Conservation (phyloP, 2,329 filamentous ascomycete species). For the Monascus ruber region DNA sequence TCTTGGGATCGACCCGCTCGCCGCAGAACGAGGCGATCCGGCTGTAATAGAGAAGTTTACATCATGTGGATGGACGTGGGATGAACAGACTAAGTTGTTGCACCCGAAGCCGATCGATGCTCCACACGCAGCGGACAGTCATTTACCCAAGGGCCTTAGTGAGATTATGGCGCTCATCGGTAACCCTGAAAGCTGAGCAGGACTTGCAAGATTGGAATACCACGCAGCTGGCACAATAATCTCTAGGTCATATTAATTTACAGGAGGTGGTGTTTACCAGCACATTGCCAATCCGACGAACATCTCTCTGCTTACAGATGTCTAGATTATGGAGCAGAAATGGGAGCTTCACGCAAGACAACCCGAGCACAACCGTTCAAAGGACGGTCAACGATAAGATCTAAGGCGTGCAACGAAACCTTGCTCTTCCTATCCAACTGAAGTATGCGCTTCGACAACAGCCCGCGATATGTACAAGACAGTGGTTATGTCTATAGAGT, state of each 20-base stretch:
- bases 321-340: neutral
- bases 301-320: neutral
- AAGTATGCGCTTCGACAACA: conserved; percentile 29
- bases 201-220: no score
- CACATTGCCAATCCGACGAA: neutral
- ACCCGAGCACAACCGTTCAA: conserved; percentile 1
- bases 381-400: neutral
- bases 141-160: conserved; percentile 17
- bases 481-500: conserved; percentile 27
- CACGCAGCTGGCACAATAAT: no score
- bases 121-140: conserved; percentile 5
- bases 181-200: conserved; percentile 13
- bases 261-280: no score
- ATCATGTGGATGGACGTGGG: conserved; percentile 28
- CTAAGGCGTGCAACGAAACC: conserved; percentile 21
- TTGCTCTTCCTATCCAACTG: conserved; percentile 27
- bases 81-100: conserved; percentile 22
- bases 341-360: neutral
- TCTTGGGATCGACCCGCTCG: conserved; percentile 21
- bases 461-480: conserved; percentile 33
- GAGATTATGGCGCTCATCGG: conserved; percentile 23
- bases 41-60: conserved; percentile 22
- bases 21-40: conserved; percentile 15
- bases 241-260: no score
- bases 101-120: conserved; percentile 19